A percentile compares a stretch with the other conserved stretches of the same genome.
Conservation (phyloP, 2,329 filamentous ascomycete species). For the Fusarium tjaetaba region DNA sequence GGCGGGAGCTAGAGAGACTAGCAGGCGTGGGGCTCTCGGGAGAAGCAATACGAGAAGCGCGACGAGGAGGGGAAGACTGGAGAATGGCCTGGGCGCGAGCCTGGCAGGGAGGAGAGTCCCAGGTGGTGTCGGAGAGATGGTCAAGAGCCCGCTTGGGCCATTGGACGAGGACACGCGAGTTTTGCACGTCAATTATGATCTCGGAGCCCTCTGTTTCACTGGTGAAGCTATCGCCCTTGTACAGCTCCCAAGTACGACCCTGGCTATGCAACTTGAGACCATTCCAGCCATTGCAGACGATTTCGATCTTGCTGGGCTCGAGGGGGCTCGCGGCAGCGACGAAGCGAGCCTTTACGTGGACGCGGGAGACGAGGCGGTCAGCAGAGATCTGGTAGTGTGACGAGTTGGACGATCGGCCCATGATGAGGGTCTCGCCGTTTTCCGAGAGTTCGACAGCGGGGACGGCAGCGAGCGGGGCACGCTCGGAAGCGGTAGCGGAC, state of each 20-base stretch:
- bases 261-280: constrained; percentile 93
- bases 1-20: constrained; percentile 54
- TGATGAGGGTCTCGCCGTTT: constrained; percentile 82
- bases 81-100: constrained; percentile 54
- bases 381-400: constrained; percentile 95
- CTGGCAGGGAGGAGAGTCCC: constrained; percentile 69
- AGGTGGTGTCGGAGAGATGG: constrained; percentile 72
- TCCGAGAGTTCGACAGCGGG: constrained; percentile 83
- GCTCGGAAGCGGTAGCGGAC: constrained; percentile 74
- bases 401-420: constrained; percentile 94
- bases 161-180: constrained; percentile 86
- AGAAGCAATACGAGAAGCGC: constrained; percentile 70
- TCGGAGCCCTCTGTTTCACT: constrained; percentile 88
- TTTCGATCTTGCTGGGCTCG: constrained; percentile 81
- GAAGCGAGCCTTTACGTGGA: constrained; percentile 91
- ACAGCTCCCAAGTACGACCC: constrained; percentile 84
- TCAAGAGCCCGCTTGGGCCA: constrained; percentile 76
- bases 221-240: constrained; percentile 88
- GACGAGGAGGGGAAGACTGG: constrained; percentile 69
- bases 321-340: constrained; percentile 74
- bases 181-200: constrained; percentile 95
- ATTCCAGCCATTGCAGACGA: constrained; percentile 96
- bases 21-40: constrained; percentile 75
- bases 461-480: constrained; percentile 83
- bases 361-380: constrained; percentile 90